phyloP scores from a whole-genome alignment of 371 early-diverging fungal genomes.

The Fennellomyces sp. region DNA sequence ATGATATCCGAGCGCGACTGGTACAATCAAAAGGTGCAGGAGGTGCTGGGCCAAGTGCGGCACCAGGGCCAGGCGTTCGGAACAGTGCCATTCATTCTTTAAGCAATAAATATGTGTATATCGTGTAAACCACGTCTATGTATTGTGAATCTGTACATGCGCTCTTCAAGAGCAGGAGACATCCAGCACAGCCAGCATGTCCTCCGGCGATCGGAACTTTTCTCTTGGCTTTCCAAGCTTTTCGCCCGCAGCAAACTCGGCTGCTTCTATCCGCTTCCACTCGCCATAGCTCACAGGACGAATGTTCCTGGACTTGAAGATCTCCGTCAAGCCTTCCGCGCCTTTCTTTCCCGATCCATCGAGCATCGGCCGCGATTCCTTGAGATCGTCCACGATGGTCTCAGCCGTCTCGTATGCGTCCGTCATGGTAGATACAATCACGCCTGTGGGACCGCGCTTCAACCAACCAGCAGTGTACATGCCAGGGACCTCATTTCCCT shows the following conservation, averaged over 20 bases:
- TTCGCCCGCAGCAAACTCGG: slow-evolving; percentile 71
- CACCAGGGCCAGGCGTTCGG: slow-evolving; percentile 5
- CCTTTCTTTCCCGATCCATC: slow-evolving; percentile 20
- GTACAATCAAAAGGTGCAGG: slow-evolving; percentile 21
- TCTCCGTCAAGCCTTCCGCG: slow-evolving; percentile 25
- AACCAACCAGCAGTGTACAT: slow-evolving; percentile 94
- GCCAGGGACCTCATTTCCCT: slow-evolving; percentile 60
- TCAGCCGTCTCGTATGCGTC: slow-evolving; percentile 93
- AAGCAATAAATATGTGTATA: background rate
- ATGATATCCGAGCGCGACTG: slow-evolving; percentile 33
- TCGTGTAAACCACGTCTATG: background rate
- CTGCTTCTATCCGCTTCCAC: slow-evolving; percentile 84
- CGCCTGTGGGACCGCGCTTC: slow-evolving; percentile 93
- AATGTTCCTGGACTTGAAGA: slow-evolving; percentile 31
- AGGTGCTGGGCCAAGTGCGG: slow-evolving; percentile 5
- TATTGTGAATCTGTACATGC: slow-evolving; percentile 1
- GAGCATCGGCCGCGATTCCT: slow-evolving; percentile 30
- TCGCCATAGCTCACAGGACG: slow-evolving; percentile 67
- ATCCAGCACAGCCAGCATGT: slow-evolving; percentile 64
- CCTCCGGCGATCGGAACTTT: slow-evolving; percentile 67
- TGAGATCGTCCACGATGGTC: slow-evolving; percentile 65
- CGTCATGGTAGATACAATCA: slow-evolving; percentile 93
- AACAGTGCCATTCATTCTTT: slow-evolving; percentile 8
- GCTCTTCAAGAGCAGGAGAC: background rate
- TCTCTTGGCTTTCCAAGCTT: slow-evolving; percentile 80